These are phyloP conservation scores for Speleostelium caveatum DNA, from an alignment of 78 protist genomes.

Conservation along the genomic window DNA sequence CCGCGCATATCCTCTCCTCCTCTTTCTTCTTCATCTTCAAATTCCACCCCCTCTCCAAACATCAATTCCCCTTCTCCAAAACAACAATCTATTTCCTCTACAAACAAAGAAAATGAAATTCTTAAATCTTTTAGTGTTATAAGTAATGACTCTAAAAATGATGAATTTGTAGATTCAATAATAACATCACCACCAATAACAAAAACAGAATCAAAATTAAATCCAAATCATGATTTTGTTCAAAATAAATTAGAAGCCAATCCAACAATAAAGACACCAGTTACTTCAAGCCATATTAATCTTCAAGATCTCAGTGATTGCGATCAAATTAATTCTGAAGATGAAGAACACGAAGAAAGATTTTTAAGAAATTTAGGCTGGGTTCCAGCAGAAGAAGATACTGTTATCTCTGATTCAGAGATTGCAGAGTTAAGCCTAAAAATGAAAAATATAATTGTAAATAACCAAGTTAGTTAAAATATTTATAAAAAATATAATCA, in stretches of 20 bases:
- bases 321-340: slow-evolving; percentile 36
- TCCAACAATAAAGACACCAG: not conserved
- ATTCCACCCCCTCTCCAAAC: not conserved
- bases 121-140: too few species aligned
- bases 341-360: slow-evolving; percentile 68
- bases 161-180: too few species aligned
- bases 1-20: not conserved
- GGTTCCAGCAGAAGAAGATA: slow-evolving; percentile 76
- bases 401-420: too few species aligned
- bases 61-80: not conserved
- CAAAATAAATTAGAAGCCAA: not conserved
- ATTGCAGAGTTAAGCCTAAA: too few species aligned
- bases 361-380: slow-evolving; percentile 59
- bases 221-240: too few species aligned
- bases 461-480: too few species aligned
- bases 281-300: not conserved
- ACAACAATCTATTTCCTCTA: not conserved
- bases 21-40: not conserved
- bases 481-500: too few species aligned
- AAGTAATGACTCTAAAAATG: too few species aligned
- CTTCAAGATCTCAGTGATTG: not conserved
- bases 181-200: not conserved
- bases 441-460: too few species aligned
- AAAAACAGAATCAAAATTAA: not conserved
- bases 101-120: not conserved